phyloP scores from a whole-genome alignment of 495 filamentous ascomycete species.

The Penicillium crystallinum region DNA sequence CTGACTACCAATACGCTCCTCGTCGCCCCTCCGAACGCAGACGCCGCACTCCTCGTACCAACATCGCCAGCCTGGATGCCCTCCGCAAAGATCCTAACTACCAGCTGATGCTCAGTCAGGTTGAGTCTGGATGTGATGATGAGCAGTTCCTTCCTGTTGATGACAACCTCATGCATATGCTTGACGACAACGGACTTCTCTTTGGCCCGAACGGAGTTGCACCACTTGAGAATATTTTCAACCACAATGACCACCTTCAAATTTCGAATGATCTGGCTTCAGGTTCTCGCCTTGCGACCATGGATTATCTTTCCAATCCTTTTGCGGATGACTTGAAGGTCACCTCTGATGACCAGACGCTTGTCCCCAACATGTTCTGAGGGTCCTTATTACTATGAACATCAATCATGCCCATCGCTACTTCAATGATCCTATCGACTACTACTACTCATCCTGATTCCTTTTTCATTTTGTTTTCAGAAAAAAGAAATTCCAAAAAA shows the following conservation, averaged over 20 bases:
- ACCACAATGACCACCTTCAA: background rate
- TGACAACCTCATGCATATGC: background rate
- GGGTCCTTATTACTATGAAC: too few relatives aligned
- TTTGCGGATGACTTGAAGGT: background rate
- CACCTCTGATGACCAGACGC: background rate
- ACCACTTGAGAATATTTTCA: background rate
- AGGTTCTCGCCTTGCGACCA: background rate
- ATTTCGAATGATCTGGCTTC: background rate
- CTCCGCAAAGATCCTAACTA: background rate
- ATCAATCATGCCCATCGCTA: too few relatives aligned
- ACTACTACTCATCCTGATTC: too few relatives aligned
- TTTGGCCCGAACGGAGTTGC: background rate
- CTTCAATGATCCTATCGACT: too few relatives aligned
- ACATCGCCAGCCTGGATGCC: background rate
- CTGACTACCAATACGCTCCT: slow-evolving; percentile 46
- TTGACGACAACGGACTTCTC: background rate
- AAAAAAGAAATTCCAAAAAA: too few relatives aligned
- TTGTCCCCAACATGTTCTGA: background rate
- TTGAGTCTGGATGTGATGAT: background rate
- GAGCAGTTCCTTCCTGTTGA: background rate
- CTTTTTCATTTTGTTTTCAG: too few relatives aligned
- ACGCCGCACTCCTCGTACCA: slow-evolving; percentile 21
- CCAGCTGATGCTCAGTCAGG: background rate
- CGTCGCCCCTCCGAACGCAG: slow-evolving; percentile 46
- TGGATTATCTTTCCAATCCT: background rate